Conservation (phyloP, 371 early-diverging fungal genomes). For the Conidiobolus coronatus region DNA sequence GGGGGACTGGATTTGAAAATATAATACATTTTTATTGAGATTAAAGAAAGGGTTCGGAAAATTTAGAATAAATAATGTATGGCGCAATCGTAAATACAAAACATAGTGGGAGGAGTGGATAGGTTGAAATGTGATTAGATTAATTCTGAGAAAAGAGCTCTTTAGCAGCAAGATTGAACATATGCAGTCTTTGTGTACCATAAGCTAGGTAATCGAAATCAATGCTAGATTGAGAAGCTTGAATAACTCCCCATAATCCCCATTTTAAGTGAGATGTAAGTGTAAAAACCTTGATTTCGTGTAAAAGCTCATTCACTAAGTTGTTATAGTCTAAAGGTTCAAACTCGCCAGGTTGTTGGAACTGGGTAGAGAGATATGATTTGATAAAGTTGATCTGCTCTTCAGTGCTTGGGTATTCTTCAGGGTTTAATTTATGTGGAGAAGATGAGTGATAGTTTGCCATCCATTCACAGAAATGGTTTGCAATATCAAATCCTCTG, state of each 20-base stretch:
- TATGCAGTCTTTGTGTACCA: constrained; percentile 28
- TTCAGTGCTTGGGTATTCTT: constrained; percentile 24
- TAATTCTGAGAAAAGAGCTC: too few relatives aligned
- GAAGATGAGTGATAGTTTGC: constrained; percentile 41
- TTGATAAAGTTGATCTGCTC: constrained; percentile 32
- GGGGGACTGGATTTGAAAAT: too few relatives aligned
- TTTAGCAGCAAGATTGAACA: background rate
- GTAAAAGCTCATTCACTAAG: constrained; percentile 7
- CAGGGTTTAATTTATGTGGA: constrained; percentile 21
- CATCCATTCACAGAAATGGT: constrained; percentile 80
- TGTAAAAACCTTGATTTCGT: constrained; percentile 19
- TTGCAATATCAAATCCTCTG: constrained; percentile 63
- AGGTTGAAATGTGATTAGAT: too few relatives aligned
- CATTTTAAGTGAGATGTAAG: constrained; percentile 47
- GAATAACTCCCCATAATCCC: constrained; percentile 70
- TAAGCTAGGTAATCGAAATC: constrained; percentile 63
- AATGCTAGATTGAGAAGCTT: constrained; percentile 46
- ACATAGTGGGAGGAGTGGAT: too few relatives aligned
- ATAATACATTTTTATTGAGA: too few relatives aligned
- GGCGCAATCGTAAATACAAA: too few relatives aligned
- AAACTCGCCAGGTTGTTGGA: background rate
- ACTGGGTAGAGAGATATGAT: constrained; percentile 34
- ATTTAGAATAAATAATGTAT: too few relatives aligned
- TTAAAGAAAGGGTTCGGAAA: too few relatives aligned
- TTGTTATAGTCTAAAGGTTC: background rate